Evolutionary conservation across 1,284 basidiomycete genomes (phyloP).

Genomic region (Gomphus bonarii): DNA sequence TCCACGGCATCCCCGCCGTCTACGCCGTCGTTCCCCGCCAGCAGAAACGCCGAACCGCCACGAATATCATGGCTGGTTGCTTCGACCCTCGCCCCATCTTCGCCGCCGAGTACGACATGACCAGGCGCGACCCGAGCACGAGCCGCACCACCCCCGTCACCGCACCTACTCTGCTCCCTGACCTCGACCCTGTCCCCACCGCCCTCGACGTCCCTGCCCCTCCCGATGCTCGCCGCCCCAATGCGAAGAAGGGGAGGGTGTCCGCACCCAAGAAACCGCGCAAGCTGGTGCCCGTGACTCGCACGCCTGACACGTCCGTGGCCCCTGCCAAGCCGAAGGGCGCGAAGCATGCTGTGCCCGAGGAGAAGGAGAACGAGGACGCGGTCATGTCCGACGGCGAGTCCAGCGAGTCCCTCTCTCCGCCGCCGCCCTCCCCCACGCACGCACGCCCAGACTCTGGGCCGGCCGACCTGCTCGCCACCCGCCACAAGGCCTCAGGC

Average conservation of each 20-base stretch:
- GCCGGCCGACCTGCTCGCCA: neutral
- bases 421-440: neutral
- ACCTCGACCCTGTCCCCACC: too few species aligned
- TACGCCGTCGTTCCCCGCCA: neutral
- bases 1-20: neutral
- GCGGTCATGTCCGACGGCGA: neutral
- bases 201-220: neutral
- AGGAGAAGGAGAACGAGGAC: conserved; percentile 6
- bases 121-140: neutral
- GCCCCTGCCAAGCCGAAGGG: neutral
- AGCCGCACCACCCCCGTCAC: neutral
- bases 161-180: too few species aligned
- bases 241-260: neutral
- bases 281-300: neutral
- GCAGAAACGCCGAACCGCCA: conserved; percentile 1
- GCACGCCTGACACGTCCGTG: neutral
- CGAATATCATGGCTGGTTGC: conserved; percentile 4
- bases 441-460: neutral
- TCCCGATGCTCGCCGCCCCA: neutral
- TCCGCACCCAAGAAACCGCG: neutral
- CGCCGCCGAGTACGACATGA: neutral
- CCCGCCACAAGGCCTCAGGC: conserved; percentile 1
- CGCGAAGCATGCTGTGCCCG: neutral
- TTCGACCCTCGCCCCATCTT: conserved; percentile 2
- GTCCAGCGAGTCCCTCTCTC: neutral